Percentiles rank a stretch among this genome's conserved stretches.
These are phyloP conservation scores for Eucalyptus tenuipes DNA, from an alignment of 345 rosid genomes.

Conservation along the genomic window DNA sequence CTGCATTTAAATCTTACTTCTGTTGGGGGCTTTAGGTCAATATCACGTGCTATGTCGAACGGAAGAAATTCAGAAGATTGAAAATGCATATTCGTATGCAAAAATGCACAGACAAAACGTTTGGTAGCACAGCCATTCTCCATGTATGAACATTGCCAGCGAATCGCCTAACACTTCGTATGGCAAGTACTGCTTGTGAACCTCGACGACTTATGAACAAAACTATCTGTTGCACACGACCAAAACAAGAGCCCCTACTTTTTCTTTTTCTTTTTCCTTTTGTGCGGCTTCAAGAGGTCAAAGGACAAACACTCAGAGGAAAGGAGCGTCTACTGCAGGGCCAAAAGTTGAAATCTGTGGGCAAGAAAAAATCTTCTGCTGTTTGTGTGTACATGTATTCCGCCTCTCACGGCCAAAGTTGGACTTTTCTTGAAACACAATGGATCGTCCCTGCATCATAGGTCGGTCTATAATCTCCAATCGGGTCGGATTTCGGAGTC, in stretches of 20 bases:
- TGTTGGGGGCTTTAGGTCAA: neutral
- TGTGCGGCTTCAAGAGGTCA: neutral
- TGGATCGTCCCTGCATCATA: neutral
- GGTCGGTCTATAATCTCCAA: neutral
- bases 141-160: neutral
- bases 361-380: neutral
- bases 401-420: neutral
- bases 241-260: accelerated
- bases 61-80: neutral
- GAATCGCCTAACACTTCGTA: neutral
- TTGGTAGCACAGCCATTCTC: neutral
- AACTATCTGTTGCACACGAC: neutral
- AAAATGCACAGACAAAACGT: neutral
- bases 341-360: neutral
- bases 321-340: neutral
- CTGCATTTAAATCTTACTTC: neutral
- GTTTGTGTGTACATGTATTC: neutral
- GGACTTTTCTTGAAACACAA: neutral
- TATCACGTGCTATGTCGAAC: neutral
- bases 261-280: neutral
- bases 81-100: neutral
- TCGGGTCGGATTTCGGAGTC: accelerated
- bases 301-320: neutral
- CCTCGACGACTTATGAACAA: neutral
- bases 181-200: neutral